Percentiles rank a stretch among this genome's conserved stretches.
Conservation (phyloP, 2,329 filamentous ascomycete genomes). For the Pochonia chlamydosporia region DNA sequence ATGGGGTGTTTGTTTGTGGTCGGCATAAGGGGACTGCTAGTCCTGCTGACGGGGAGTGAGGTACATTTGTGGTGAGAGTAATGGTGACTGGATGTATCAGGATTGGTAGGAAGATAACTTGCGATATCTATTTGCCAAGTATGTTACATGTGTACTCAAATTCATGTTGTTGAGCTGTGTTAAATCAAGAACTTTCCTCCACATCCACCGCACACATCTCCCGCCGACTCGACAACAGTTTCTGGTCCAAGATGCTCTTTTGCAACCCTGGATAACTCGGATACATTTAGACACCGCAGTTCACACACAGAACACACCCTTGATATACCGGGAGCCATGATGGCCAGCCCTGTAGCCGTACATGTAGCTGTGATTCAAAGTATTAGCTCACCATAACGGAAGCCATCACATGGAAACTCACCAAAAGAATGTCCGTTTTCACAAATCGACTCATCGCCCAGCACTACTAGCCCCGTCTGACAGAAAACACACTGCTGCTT, state of each 20-base stretch:
- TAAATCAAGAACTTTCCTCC: conserved; percentile 35
- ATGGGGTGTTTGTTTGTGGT: conserved; percentile 16
- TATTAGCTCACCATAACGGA: neutral
- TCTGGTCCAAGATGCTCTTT: conserved; percentile 22
- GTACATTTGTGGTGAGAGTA: too few relatives aligned
- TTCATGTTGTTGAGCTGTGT: too few relatives aligned
- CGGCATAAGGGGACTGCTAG: conserved; percentile 12
- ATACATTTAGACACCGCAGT: conserved; percentile 40
- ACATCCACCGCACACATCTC: conserved; percentile 33
- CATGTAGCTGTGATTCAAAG: conserved; percentile 37
- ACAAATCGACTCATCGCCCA: conserved; percentile 32
- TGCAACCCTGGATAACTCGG: conserved; percentile 32
- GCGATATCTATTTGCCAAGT: too few relatives aligned
- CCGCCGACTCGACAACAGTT: conserved; percentile 22
- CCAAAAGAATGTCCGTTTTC: conserved; percentile 34
- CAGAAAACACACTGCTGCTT: conserved; percentile 44
- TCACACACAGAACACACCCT: conserved; percentile 50
- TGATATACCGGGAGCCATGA: conserved; percentile 48
- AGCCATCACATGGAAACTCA: conserved; percentile 16
- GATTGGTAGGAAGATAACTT: too few relatives aligned
- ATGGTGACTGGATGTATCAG: too few relatives aligned
- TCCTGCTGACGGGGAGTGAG: conserved; percentile 1
- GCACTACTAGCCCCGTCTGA: conserved; percentile 24
- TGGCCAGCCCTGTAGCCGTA: conserved; percentile 46
- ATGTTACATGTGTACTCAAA: too few relatives aligned